These are phyloP conservation scores for Coccinonectria pachysandricola DNA, from an alignment of 2,329 filamentous ascomycete genomes.

Conservation along the genomic window DNA sequence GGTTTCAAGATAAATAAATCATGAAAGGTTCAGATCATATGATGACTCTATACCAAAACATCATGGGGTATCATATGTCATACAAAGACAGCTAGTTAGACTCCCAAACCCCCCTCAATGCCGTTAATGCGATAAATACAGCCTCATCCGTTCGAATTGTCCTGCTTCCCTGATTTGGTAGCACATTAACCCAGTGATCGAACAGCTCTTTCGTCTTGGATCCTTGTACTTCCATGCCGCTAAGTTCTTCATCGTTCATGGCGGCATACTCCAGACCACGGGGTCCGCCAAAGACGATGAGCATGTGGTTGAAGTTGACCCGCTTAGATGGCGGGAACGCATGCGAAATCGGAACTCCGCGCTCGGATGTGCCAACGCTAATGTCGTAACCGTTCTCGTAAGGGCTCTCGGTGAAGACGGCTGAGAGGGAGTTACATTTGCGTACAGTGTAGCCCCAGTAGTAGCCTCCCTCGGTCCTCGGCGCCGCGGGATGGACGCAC, in stretches of 20 bases:
- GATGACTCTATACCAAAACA: too few relatives aligned
- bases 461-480: slow-evolving; percentile 66
- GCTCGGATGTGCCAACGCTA: slow-evolving; percentile 75
- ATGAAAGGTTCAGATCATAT: too few relatives aligned
- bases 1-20: too few relatives aligned
- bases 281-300: slow-evolving; percentile 74
- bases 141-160: slow-evolving; percentile 81
- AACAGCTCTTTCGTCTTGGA: slow-evolving; percentile 61
- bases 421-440: slow-evolving; percentile 53
- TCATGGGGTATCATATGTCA: too few relatives aligned
- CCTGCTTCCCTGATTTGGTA: slow-evolving; percentile 70
- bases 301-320: slow-evolving; percentile 54
- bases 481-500: slow-evolving; percentile 56
- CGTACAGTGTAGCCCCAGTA: slow-evolving; percentile 79
- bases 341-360: slow-evolving; percentile 45
- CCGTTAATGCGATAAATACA: slow-evolving; percentile 64
- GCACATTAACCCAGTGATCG: slow-evolving; percentile 74
- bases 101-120: slow-evolving; percentile 50
- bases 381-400: slow-evolving; percentile 73
- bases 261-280: slow-evolving; percentile 70
- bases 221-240: slow-evolving; percentile 51
- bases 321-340: slow-evolving; percentile 34
- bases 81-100: slow-evolving; percentile 13
- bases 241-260: slow-evolving; percentile 45
- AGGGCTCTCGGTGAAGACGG: slow-evolving; percentile 66